Conservation (phyloP, 805 yeast genomes). For the Saturnispora serradocipensis region DNA sequence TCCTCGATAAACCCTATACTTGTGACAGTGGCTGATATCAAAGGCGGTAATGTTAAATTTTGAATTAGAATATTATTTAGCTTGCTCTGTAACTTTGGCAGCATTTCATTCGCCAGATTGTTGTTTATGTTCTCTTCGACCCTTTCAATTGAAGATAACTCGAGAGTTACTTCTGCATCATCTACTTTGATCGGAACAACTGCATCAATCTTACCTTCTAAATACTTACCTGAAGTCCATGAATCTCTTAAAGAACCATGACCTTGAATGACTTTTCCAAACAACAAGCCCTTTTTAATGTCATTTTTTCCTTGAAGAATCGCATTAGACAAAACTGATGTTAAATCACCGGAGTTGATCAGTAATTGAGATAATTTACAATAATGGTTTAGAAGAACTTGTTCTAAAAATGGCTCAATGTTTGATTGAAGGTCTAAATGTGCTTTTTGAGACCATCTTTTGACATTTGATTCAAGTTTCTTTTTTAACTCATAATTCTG, state of each 20-base stretch:
- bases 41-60: conserved; percentile 19
- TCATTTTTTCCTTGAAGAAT: conserved; percentile 20
- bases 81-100: conserved; percentile 22
- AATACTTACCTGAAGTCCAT: conserved; percentile 20
- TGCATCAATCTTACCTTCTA: conserved; percentile 26
- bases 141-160: conserved; percentile 11
- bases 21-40: conserved; percentile 20
- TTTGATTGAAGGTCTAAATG: conserved; percentile 29
- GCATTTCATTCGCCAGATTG: conserved; percentile 12
- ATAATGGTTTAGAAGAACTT: conserved; percentile 20
- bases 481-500: conserved; percentile 4
- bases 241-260: conserved; percentile 26
- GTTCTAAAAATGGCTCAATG: conserved; percentile 24
- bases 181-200: conserved; percentile 11
- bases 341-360: conserved; percentile 27
- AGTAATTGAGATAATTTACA: conserved; percentile 24
- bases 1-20: conserved; percentile 22
- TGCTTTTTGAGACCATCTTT: conserved; percentile 26
- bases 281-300: conserved; percentile 17
- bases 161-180: not conserved
- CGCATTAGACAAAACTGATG: conserved; percentile 22
- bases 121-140: not conserved
- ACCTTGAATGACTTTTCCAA: conserved; percentile 20
- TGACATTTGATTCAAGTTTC: conserved; percentile 17
- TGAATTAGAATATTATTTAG: conserved; percentile 19